A percentile compares a stretch with the other conserved stretches of the same genome.
phyloP scores from a whole-genome alignment of 352 stramenopile species.

The Pythium brassicae region DNA sequence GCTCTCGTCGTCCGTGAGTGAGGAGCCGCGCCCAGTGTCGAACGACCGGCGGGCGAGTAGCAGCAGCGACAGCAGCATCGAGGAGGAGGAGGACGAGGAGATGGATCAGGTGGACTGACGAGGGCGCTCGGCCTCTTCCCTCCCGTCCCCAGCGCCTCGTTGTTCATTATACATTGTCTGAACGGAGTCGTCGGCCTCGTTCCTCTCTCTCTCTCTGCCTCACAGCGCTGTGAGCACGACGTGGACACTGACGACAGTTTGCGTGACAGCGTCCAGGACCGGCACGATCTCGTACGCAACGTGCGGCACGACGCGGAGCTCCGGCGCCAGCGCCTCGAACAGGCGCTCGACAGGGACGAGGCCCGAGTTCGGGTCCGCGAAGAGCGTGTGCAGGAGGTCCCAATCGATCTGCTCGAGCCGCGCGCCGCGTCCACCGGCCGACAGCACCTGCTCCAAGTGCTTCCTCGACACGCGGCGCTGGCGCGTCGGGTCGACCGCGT shows the following conservation, averaged over 20 bases:
- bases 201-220: neutral
- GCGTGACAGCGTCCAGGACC: slow-evolving; percentile 47
- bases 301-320: slow-evolving; percentile 23
- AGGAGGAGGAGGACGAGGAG: slow-evolving; percentile 65
- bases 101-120: slow-evolving; percentile 62
- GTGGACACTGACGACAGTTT: slow-evolving; percentile 50
- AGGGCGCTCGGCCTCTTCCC: neutral
- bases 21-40: neutral
- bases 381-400: slow-evolving; percentile 38
- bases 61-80: slow-evolving; percentile 30
- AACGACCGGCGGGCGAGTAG: slow-evolving; percentile 16
- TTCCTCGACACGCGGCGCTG: slow-evolving; percentile 24
- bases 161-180: neutral
- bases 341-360: slow-evolving; percentile 39
- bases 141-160: neutral
- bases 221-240: slow-evolving; percentile 29
- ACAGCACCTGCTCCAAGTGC: slow-evolving; percentile 39
- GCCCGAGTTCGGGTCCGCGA: slow-evolving; percentile 30
- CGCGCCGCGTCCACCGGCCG: slow-evolving; percentile 20
- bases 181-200: too few relatives aligned
- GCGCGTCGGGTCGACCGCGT: slow-evolving; percentile 18
- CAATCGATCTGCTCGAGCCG: slow-evolving; percentile 34
- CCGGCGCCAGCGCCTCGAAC: slow-evolving; percentile 27
- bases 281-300: slow-evolving; percentile 54
- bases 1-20: neutral